phyloP scores from a whole-genome alignment of 108 stramenopile species.

The Aureococcus anophagefferens region DNA sequence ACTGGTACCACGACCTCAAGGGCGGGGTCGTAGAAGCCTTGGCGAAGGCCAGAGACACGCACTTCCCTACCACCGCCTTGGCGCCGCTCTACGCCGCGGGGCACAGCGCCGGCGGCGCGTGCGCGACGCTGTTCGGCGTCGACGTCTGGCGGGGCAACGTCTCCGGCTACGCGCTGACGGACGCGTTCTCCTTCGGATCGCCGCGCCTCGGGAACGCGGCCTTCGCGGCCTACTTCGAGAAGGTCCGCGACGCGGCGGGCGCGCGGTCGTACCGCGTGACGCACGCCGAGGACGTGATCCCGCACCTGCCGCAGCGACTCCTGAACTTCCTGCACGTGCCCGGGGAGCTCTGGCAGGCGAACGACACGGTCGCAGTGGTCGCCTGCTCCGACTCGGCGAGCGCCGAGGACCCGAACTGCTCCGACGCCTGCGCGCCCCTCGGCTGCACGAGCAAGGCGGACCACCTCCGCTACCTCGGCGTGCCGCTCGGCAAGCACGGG shows the following conservation, averaged over 20 bases:
- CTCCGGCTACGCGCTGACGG: neutral
- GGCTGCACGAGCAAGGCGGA: neutral
- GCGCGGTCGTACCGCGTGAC: neutral
- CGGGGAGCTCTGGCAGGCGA: neutral
- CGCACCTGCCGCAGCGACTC: neutral
- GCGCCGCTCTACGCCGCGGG: neutral
- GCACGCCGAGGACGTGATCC: constrained; percentile 3
- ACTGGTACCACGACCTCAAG: neutral
- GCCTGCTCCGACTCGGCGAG: constrained; percentile 1
- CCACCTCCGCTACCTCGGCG: neutral
- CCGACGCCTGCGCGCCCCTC: neutral
- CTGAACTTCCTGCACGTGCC: constrained; percentile 3
- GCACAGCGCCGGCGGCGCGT: neutral
- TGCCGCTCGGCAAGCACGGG: neutral
- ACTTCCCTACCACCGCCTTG: neutral
- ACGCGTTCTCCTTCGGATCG: neutral
- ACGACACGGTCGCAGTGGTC: neutral
- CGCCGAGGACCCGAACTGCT: constrained; percentile 1
- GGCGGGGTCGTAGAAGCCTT: neutral
- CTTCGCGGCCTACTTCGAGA: neutral
- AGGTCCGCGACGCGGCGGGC: neutral
- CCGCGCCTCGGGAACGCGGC: too few species aligned
- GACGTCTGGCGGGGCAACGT: neutral
- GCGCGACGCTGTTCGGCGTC: neutral
- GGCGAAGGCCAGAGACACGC: too few species aligned